Base-by-base conservation (phyloP, 2,329 filamentous ascomycete genomes). In the Colletotrichum godetiae region DNA sequence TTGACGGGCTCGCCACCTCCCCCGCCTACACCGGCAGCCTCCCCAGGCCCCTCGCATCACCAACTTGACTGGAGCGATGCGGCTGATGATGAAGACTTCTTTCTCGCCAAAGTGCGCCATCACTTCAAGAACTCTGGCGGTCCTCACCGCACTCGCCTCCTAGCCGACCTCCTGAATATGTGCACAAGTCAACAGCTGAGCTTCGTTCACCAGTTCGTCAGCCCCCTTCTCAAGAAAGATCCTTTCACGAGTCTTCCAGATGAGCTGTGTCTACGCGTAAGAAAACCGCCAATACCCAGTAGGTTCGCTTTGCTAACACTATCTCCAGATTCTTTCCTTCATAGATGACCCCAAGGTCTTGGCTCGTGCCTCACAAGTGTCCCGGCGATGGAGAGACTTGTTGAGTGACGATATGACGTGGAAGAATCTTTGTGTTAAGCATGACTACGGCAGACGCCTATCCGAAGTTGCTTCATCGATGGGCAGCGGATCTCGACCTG, bases 391-490 rank as follows among this genome's bases (percentile, higher is more conserved):
- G 97, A 91, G 94, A 75, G 95, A 98, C 82, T 88, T 99, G 8
- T 88, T 99, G 62, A 96, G 93, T 80, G 97, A 99, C 82, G 97
- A 99, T 82, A 95, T 98, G 84, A 97, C 97, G 1, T 99, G 97
- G 97, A 98, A 98, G 86, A 95, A 97, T 74, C 88, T 99, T 24
- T 98, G 96, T 81, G 95, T 97, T 76, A 98, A 98, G 84, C 96
- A 98, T 82, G 95, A 97, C 74, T 99, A 98, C 82, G 91, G 83
- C 82, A 87, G 89, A 56, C 86, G 87, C 71, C 81, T 90, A 66
- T 91, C 89, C 19, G 88, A 90, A 73, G 85, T 87, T 22, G 63
- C 68, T 19, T 46, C 42, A 4, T 53, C 72, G 33, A 68, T 60
- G 63, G 63, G 68, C 8, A 67, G 62, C 27, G 72, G 24, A 37